These are phyloP conservation scores for Aspergillus ostianus DNA, from an alignment of 495 filamentous ascomycete species.

Conservation along the genomic window DNA sequence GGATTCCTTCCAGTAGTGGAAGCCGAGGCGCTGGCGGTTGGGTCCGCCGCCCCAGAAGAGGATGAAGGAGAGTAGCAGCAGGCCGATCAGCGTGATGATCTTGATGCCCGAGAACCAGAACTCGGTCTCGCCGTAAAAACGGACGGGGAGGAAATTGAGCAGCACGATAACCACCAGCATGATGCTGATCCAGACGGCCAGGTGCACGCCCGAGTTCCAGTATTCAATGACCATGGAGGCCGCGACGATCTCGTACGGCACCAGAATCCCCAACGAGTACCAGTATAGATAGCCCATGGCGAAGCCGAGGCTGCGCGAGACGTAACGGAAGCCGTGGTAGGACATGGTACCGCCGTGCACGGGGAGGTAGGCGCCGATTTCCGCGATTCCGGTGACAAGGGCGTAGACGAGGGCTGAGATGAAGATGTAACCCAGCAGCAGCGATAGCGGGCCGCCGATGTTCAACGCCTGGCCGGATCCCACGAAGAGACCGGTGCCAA, in stretches of 20 bases:
- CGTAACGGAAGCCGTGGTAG: slow-evolving; percentile 58
- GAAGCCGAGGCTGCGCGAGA: slow-evolving; percentile 61
- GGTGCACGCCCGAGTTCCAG: slow-evolving; percentile 52
- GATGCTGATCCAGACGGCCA: slow-evolving; percentile 70
- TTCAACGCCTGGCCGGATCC: slow-evolving; percentile 60
- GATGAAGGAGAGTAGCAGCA: slow-evolving; percentile 67
- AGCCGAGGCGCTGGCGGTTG: slow-evolving; percentile 62
- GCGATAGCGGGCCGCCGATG: slow-evolving; percentile 57
- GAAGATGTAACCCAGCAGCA: slow-evolving; percentile 64
- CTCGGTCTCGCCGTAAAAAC: slow-evolving; percentile 69
- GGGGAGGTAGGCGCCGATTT: slow-evolving; percentile 65
- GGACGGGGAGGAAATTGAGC: slow-evolving; percentile 66
- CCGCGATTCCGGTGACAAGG: slow-evolving; percentile 62
- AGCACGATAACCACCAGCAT: slow-evolving; percentile 65
- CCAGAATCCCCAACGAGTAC: slow-evolving; percentile 65
- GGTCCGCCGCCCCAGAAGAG: slow-evolving; percentile 69
- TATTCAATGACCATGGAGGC: slow-evolving; percentile 70
- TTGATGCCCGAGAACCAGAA: slow-evolving; percentile 75
- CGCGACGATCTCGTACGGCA: slow-evolving; percentile 65
- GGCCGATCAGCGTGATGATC: slow-evolving; percentile 71
- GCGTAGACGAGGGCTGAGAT: slow-evolving; percentile 60
- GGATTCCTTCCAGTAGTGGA: slow-evolving; percentile 70
- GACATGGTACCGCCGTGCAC: slow-evolving; percentile 58
- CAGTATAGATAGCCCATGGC: slow-evolving; percentile 62
- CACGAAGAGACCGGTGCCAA: slow-evolving; percentile 60